Conservation (phyloP, 139 green algal genomes). For the Pleodorina starrii region DNA sequence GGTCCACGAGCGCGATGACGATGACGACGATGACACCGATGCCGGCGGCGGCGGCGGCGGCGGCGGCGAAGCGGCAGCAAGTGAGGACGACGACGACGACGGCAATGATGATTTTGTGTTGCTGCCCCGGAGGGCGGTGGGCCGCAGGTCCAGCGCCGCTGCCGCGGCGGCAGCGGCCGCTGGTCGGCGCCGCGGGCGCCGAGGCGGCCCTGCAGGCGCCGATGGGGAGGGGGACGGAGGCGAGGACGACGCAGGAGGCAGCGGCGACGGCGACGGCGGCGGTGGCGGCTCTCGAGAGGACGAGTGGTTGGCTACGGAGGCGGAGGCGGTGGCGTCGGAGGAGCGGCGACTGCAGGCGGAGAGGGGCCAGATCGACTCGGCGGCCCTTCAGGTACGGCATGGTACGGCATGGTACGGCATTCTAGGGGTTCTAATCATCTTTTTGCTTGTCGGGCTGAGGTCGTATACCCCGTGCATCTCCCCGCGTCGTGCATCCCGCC, state of each 20-base stretch:
- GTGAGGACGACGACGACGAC: not conserved
- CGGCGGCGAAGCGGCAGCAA: not conserved
- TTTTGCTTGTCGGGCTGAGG: too few species aligned
- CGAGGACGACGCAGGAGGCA: not conserved
- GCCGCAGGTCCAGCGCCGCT: not conserved
- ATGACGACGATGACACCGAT: too few species aligned
- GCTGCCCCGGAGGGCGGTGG: not conserved
- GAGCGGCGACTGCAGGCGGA: constrained; percentile 37
- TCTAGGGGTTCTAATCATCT: not conserved
- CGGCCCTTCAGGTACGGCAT: constrained; percentile 42
- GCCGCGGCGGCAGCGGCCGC: not conserved
- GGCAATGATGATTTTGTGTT: not conserved
- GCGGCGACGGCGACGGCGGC: too few species aligned
- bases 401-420: not conserved
- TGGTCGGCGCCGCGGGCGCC: not conserved
- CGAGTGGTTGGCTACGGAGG: constrained; percentile 50
- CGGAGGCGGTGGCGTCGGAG: constrained; percentile 24
- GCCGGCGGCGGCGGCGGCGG: not conserved
- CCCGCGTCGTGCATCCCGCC: too few species aligned
- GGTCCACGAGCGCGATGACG: too few species aligned
- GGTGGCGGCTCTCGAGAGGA: not conserved
- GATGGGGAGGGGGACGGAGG: not conserved
- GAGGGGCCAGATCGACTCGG: constrained; percentile 27
- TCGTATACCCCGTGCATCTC: too few species aligned
- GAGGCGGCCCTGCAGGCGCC: not conserved